Conservation (phyloP, 768 basidiomycete species). For the Tricholomella constricta region DNA sequence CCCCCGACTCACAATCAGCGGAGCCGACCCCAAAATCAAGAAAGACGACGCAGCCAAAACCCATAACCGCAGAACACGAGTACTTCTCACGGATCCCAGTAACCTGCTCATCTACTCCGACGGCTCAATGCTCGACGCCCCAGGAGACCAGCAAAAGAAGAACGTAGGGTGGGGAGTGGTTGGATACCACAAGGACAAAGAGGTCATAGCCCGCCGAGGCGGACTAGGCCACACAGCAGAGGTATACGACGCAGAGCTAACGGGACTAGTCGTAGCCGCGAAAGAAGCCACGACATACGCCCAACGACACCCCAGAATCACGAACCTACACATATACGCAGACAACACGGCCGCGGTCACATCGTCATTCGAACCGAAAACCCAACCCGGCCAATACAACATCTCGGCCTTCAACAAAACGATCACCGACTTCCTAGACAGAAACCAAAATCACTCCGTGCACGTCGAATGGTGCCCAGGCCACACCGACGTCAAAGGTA, state of each 20-base stretch:
- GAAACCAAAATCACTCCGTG: too few species aligned
- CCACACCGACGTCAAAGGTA: neutral
- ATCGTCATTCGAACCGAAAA: constrained; percentile 19
- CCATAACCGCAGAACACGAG: neutral
- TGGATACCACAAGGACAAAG: constrained; percentile 14
- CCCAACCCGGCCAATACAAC: constrained; percentile 19
- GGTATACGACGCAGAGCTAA: constrained; percentile 29
- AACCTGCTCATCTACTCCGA: neutral
- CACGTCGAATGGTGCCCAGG: neutral
- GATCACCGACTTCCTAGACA: neutral
- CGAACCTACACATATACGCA: constrained; percentile 22
- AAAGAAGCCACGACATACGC: constrained; percentile 9
- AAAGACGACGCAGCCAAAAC: neutral
- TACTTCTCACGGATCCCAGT: too few species aligned
- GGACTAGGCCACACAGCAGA: constrained; percentile 28
- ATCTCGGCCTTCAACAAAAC: neutral
- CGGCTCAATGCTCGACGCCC: constrained; percentile 4
- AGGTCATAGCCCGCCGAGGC: constrained; percentile 10
- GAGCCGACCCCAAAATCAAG: neutral
- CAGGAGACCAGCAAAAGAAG: constrained; percentile 5
- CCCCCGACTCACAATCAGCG: neutral
- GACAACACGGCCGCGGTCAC: constrained; percentile 10
- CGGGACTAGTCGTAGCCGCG: constrained; percentile 20
- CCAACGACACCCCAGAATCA: constrained; percentile 9
- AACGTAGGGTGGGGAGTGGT: constrained; percentile 21